Percentiles rank a stretch among this genome's conserved stretches.
phyloP scores from a whole-genome alignment of 2,329 filamentous ascomycete genomes.

The Nothomitra cinnamomea region DNA sequence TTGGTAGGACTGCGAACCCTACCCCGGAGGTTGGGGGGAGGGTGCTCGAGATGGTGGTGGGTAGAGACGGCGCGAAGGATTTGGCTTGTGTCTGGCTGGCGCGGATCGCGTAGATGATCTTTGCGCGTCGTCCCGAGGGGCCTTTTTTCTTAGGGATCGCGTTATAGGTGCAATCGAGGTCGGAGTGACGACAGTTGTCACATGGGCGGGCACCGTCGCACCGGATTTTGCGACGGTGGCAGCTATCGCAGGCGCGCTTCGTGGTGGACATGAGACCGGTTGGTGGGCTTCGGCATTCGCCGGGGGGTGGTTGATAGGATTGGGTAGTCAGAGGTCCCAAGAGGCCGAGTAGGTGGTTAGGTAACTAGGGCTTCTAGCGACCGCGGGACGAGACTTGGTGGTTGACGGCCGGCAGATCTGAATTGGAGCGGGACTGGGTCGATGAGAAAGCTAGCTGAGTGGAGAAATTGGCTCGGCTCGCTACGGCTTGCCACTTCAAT shows the following conservation, averaged over 20 bases:
- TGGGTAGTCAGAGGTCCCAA: too few species aligned
- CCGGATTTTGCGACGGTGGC: constrained; percentile 33
- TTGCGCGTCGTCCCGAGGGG: constrained; percentile 55
- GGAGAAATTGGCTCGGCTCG: too few species aligned
- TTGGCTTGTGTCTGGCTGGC: neutral
- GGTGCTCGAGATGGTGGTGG: neutral
- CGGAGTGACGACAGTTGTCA: constrained; percentile 49
- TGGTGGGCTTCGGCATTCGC: too few species aligned
- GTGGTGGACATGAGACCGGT: constrained; percentile 3
- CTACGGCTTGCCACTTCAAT: too few species aligned
- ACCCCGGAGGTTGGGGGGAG: neutral
- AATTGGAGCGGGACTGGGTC: too few species aligned
- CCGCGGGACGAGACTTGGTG: too few species aligned
- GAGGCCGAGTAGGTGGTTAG: too few species aligned
- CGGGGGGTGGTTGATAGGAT: too few species aligned
- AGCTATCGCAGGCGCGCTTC: constrained; percentile 17
- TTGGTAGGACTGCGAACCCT: too few species aligned
- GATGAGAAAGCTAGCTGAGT: too few species aligned
- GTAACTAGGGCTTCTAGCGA: too few species aligned
- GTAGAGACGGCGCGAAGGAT: neutral
- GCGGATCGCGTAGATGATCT: constrained; percentile 56
- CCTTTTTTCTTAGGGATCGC: constrained; percentile 61
- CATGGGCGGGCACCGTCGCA: constrained; percentile 56
- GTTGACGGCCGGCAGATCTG: too few species aligned
- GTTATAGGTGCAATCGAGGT: constrained; percentile 56